A percentile compares a stretch with the other conserved stretches of the same genome.
These are phyloP conservation scores for Zopfochytrium polystomum DNA, from an alignment of 371 early-diverging fungal genomes.

Conservation along the genomic window DNA sequence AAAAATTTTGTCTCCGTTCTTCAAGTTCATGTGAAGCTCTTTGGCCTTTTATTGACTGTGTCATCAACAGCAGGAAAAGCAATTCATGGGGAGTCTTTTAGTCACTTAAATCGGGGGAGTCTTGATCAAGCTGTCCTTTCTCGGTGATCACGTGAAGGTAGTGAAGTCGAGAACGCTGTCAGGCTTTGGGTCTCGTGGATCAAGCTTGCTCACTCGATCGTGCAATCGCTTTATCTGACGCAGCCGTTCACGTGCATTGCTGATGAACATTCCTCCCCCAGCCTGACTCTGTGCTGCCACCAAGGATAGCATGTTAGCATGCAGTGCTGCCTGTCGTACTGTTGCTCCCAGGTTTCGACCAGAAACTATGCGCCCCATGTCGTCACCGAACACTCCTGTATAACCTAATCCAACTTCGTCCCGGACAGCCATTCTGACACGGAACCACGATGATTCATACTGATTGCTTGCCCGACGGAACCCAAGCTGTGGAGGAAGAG, in stretches of 20 bases:
- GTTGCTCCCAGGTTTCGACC: slow-evolving; percentile 71
- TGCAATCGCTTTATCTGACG: slow-evolving; percentile 80
- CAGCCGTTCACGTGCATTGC: slow-evolving; percentile 82
- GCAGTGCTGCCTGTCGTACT: slow-evolving; percentile 80
- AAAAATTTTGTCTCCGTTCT: no score
- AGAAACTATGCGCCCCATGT: slow-evolving; percentile 74
- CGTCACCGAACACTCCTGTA: slow-evolving; percentile 71
- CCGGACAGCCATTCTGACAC: slow-evolving; percentile 62
- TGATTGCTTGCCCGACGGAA: no score
- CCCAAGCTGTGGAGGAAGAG: no score
- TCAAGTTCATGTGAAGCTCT: no score
- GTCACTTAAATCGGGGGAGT: no score
- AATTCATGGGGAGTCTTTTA: no score
- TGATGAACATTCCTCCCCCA: slow-evolving; percentile 70
- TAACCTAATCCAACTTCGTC: slow-evolving; percentile 71
- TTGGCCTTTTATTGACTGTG: no score
- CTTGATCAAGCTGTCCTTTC: no score
- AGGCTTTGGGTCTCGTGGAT: no score
- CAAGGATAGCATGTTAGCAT: slow-evolving; percentile 88
- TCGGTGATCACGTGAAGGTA: no score
- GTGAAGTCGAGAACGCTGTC: no score
- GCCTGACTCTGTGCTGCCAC: slow-evolving; percentile 53
- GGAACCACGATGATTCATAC: slow-evolving; percentile 20
- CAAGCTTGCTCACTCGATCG: slow-evolving; percentile 33
- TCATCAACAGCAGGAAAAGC: no score